Evolutionary conservation across 164 flowering plant genomes (phyloP), one percentile per base, ranked within the genome.

Genomic region (Sextonia rubra): DNA sequence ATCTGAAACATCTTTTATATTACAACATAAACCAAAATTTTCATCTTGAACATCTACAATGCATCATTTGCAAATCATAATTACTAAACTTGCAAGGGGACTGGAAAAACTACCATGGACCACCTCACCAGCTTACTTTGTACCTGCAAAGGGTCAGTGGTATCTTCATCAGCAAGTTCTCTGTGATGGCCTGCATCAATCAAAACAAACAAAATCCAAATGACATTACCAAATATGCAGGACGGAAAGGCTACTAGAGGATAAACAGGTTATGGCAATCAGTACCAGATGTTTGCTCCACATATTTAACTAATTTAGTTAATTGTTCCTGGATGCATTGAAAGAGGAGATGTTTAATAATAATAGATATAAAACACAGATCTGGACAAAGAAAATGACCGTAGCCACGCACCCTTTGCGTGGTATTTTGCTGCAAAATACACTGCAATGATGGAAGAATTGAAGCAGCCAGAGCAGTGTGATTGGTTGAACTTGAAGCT

Each of bases 361-460:
- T 22, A 18, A 66, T 20, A 63, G 37, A 67, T 49, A 37, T 7
- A n/a, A 49, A 47, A 24, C 1, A 18, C 47, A 25, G 75, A 66
- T 32, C 71, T 24, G 32, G 18, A 68, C 12, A 11, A 61, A 58
- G 20, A 70, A 55, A 14, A 68, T 24, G 30, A 27, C 32, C 18
- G 5, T 27, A 52, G 69, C 20, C 6, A 24, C 30, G 18, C 82
- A 90, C 94, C 86, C 83, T 82, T 74, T 86, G 89, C 83, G 82
- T 79, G 49, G 80, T 62, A 62, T 86, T 90, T 56, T 85, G 89
- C 77, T 83, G 88, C 80, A 87, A 77, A 69, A 87, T 79, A 71
- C 66, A 79, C 32, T 91, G 98, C 84, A 93, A 76, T 60, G 90
- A 82, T 66, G 93, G 92, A 75, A 89, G 86, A 78, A 93, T 67